Percentiles rank a stretch among this genome's conserved stretches.
Conservation (phyloP, 2,329 filamentous ascomycete genomes). For the Cercospora berteroae region DNA sequence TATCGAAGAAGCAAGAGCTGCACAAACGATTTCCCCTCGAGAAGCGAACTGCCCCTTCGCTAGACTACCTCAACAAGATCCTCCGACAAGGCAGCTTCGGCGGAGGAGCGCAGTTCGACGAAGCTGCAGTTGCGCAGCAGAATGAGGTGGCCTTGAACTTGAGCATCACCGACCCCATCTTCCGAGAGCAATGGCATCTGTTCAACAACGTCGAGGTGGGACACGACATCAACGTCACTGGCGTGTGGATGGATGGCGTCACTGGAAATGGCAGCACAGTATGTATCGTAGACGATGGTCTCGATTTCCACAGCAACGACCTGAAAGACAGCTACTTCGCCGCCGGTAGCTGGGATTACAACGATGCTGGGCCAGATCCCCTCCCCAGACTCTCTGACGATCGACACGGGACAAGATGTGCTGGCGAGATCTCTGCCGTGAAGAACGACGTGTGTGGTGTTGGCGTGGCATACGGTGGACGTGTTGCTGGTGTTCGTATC, state of each 20-base stretch:
- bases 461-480: constrained; percentile 91
- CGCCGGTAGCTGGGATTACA: constrained; percentile 92
- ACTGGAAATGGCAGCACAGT: constrained; percentile 87
- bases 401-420: constrained; percentile 87
- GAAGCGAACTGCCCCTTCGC: constrained; percentile 51
- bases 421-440: constrained; percentile 89
- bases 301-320: constrained; percentile 94
- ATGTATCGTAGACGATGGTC: constrained; percentile 90
- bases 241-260: constrained; percentile 84
- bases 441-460: constrained; percentile 90
- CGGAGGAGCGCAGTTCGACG: constrained; percentile 1
- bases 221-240: constrained; percentile 95
- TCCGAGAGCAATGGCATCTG: constrained; percentile 92
- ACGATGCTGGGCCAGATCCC: constrained; percentile 76
- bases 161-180: constrained; percentile 85
- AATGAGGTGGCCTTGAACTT: constrained; percentile 62
- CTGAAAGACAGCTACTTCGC: constrained; percentile 92
- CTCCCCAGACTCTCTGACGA: constrained; percentile 82
- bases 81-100: constrained; percentile 12
- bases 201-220: constrained; percentile 77
- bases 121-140: constrained; percentile 56
- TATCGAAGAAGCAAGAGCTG: constrained; percentile 74
- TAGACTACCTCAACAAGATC: neutral
- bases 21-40: constrained; percentile 56
- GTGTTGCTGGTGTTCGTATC: constrained; percentile 87